Percentiles rank a stretch among this genome's conserved stretches.
phyloP scores from a whole-genome alignment of 345 rosid genomes.

The Brassica carinata region DNA sequence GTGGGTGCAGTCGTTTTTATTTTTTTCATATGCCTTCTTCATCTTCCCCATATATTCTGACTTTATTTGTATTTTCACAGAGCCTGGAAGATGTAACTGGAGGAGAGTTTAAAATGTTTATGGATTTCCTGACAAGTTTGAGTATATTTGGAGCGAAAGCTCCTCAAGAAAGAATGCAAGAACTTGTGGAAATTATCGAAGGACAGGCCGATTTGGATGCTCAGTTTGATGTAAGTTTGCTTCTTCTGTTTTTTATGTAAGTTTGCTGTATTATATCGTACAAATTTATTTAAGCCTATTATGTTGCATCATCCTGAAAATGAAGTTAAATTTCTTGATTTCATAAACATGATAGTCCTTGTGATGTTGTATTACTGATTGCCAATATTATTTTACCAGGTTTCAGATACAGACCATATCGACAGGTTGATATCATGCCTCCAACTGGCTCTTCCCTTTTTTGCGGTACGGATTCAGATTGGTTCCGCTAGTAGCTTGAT shows the following conservation, averaged over 20 bases:
- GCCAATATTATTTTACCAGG: constrained; percentile 52
- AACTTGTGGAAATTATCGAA: constrained; percentile 85
- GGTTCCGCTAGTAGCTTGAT: constrained; percentile 9
- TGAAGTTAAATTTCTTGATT: constrained; percentile 14
- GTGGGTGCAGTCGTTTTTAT: background rate
- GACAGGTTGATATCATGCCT: constrained; percentile 95
- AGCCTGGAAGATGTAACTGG: constrained; percentile 97
- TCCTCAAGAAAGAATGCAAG: constrained; percentile 90
- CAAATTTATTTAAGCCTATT: constrained; percentile 40
- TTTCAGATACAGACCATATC: constrained; percentile 87
- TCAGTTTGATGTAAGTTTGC: constrained; percentile 64
- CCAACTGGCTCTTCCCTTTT: constrained; percentile 91
- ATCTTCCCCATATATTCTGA: constrained; percentile 6
- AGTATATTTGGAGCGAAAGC: constrained; percentile 95
- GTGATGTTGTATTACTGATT: constrained; percentile 8
- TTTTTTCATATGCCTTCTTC: constrained; percentile 11
- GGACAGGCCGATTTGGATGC: constrained; percentile 97
- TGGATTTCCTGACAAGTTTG: constrained; percentile 91
- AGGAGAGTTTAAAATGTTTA: constrained; percentile 95
- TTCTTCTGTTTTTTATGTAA: constrained; percentile 43
- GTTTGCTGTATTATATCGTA: background rate
- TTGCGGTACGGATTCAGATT: constrained; percentile 56
- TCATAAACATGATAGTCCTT: background rate
- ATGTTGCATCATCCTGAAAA: background rate
- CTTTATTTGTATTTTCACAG: constrained; percentile 45